Evolutionary conservation across 441 rosid species (phyloP), one percentile per base, ranked within the genome.

Genomic region (Jatropha multifida): DNA sequence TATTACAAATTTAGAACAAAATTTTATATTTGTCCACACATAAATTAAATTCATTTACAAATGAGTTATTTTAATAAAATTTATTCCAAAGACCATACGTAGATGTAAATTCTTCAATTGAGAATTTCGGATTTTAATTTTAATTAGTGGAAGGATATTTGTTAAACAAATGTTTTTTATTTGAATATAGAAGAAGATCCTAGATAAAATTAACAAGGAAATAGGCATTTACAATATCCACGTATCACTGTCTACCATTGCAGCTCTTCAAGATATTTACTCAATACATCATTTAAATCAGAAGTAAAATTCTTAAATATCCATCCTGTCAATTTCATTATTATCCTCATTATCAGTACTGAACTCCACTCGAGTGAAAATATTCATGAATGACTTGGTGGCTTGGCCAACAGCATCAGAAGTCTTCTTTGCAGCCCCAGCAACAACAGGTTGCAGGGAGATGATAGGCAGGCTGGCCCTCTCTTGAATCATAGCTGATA

Each of bases 401-500:
- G 93, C 99, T 78, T 76, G 89, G 71, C 97, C 92, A 62, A 92
- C 94, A 58, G 93, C 97, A 2, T 38, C 82, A 41, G 97, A 89
- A 64, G 98, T 91, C 85, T 88, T 92, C 84, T 88, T 84, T 0
- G 97, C 97, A 42, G 94, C 98, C 51, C 97, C 92, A 2, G 84
- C 84, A 76, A 96, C 94, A 11, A 88, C 92, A 15, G 97, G 97
- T 66, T 88, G 89, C 81, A 90, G 78, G 6, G 97, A 90, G 86
- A 90, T 91, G 66, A 80, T 81, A 13, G 98, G 97, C 81, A 92
- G 84, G 75, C 76, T 90, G 48, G 99, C 97, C 76, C 97, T 84
- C 85, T 96, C 98, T 84, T 96, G 86, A 82, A 91, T 92, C 86
- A 94, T 90, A 32, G 97, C 99, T 96, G 44, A 73, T 9, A 49